Evolutionary conservation across 108 stramenopile species (phyloP).

Genomic region (Licmophora abbreviata): DNA sequence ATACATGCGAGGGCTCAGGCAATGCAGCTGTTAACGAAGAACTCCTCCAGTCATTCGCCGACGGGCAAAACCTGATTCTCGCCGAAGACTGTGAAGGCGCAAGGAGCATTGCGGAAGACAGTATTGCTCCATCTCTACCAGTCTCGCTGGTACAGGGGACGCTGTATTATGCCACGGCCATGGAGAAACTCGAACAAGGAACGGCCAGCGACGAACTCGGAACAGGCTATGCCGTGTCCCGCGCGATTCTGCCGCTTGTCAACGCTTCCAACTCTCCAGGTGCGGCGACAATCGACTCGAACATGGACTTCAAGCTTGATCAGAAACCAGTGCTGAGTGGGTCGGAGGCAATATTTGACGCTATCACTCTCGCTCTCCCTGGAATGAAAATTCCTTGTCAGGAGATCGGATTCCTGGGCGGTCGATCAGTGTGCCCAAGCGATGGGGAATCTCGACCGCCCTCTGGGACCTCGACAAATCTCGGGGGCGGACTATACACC

Average conservation of each 20-base stretch:
- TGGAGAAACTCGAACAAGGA: conserved; percentile 1
- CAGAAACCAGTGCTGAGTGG: conserved; percentile 14
- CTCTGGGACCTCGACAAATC: conserved; percentile 38
- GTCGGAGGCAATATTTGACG: conserved; percentile 14
- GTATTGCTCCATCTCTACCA: conserved; percentile 19
- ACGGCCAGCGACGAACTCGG: conserved; percentile 15
- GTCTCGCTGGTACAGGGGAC: conserved; percentile 53
- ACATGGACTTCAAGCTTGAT: conserved; percentile 12
- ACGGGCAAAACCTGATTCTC: conserved; percentile 30
- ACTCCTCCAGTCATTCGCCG: conserved; percentile 31
- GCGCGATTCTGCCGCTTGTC: conserved; percentile 46
- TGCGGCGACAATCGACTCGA: conserved; percentile 20
- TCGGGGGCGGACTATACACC: conserved; percentile 59
- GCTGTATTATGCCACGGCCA: conserved; percentile 27
- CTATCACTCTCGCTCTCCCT: conserved; percentile 21
- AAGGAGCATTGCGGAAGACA: conserved; percentile 13
- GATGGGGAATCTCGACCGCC: not conserved
- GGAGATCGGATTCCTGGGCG: conserved; percentile 23
- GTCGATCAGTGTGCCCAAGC: not conserved
- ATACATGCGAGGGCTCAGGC: conserved; percentile 38
- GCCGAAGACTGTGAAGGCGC: conserved; percentile 30
- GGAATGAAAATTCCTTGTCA: conserved; percentile 27
- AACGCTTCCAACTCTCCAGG: conserved; percentile 26
- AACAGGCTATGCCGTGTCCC: conserved; percentile 37
- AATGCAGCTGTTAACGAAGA: conserved; percentile 38